These are phyloP conservation scores for Umbelopsis vinacea DNA, from an alignment of 192 early-diverging fungal species.

Conservation along the genomic window DNA sequence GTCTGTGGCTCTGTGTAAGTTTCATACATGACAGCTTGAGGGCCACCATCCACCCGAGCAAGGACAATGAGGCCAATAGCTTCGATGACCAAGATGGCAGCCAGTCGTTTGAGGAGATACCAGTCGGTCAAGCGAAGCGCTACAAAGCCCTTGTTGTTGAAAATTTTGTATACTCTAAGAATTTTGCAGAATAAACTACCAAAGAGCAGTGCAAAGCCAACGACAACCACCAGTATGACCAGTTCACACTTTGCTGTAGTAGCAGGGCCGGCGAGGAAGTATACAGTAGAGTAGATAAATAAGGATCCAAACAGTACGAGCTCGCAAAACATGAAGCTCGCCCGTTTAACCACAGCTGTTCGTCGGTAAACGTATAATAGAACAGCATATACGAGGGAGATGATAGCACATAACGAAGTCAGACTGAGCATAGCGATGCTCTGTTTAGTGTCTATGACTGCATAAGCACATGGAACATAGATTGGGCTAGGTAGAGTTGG, in stretches of 20 bases:
- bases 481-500: not conserved
- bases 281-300: slow-evolving; percentile 18
- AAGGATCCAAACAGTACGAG: slow-evolving; percentile 19
- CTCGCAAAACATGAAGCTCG: slow-evolving; percentile 24
- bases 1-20: not conserved
- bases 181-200: slow-evolving; percentile 24
- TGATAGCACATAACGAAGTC: slow-evolving; percentile 11
- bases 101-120: slow-evolving; percentile 18
- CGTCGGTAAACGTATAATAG: slow-evolving; percentile 14
- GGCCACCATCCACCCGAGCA: not conserved
- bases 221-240: slow-evolving; percentile 4
- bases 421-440: slow-evolving; percentile 10
- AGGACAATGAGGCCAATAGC: slow-evolving; percentile 6
- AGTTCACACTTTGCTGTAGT: slow-evolving; percentile 5
- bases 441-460: not conserved
- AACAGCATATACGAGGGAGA: slow-evolving; percentile 10
- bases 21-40: not conserved
- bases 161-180: slow-evolving; percentile 25
- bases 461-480: slow-evolving; percentile 14
- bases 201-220: slow-evolving; percentile 23
- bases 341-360: slow-evolving; percentile 10
- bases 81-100: slow-evolving; percentile 17
- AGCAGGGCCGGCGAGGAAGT: slow-evolving; percentile 2
- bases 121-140: slow-evolving; percentile 15
- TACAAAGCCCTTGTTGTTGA: slow-evolving; percentile 24